A percentile compares a stretch with the other conserved stretches of the same genome.
These are phyloP conservation scores for Starmerella scarabaei DNA, from an alignment of 805 yeast genomes.

Conservation along the genomic window DNA sequence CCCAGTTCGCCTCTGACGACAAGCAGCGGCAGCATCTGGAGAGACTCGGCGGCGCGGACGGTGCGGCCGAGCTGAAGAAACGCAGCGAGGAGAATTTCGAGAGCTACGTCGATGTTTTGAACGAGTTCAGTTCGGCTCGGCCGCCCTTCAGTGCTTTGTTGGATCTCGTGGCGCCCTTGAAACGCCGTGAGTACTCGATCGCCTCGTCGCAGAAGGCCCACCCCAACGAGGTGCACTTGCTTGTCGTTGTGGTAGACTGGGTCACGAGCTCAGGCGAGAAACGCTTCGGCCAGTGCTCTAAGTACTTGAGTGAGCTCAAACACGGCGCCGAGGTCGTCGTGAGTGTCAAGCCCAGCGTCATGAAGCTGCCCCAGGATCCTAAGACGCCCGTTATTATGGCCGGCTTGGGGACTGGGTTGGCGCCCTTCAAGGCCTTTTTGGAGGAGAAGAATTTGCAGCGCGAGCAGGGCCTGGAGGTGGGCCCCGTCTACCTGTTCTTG, in stretches of 20 bases:
- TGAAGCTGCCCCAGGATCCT: conserved; percentile 83
- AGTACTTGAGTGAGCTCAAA: conserved; percentile 64
- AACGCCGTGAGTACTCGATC: conserved; percentile 94
- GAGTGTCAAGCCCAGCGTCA: conserved; percentile 89
- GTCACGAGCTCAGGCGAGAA: conserved; percentile 63
- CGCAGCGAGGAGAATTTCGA: conserved; percentile 74
- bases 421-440: conserved; percentile 94
- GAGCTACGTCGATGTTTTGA: conserved; percentile 69
- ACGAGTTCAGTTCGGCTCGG: conserved; percentile 66
- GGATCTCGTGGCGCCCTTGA: conserved; percentile 66
- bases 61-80: conserved; percentile 71
- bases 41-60: conserved; percentile 58
- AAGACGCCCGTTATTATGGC: conserved; percentile 90
- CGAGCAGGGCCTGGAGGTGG: conserved; percentile 77
- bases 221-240: conserved; percentile 77
- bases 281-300: conserved; percentile 90
- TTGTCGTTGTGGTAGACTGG: conserved; percentile 96
- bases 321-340: conserved; percentile 83
- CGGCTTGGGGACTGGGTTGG: conserved; percentile 94
- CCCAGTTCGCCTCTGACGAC: conserved; percentile 57
- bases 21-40: conserved; percentile 50
- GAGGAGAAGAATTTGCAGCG: conserved; percentile 93
- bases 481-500: conserved; percentile 72
- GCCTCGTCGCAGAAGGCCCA: conserved; percentile 92
- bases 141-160: conserved; percentile 62